Percentiles rank a stretch among this genome's conserved stretches.
Conservation (phyloP, 331 rosid species). For the Phaseolus coccineus region DNA sequence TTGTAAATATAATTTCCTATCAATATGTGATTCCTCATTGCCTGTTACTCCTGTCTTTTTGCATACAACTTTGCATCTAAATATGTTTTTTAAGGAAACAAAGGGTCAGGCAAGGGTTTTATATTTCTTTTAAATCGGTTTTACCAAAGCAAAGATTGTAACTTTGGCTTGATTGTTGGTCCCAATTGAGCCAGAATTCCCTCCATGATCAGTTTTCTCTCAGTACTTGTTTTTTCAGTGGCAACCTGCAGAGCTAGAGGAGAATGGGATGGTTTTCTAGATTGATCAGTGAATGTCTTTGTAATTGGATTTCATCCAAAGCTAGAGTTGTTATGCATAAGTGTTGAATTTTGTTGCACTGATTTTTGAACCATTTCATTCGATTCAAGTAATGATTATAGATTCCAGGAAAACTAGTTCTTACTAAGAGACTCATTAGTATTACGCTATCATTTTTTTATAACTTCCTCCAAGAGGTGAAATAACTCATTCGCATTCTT, state of each 20-base stretch:
- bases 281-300: no score
- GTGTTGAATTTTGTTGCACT: not conserved
- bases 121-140: not conserved
- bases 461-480: no score
- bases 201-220: no score
- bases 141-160: not conserved
- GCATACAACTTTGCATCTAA: not conserved
- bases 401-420: not conserved
- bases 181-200: no score
- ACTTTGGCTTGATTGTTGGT: no score
- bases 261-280: no score
- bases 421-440: no score
- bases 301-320: no score
- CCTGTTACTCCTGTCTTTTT: not conserved
- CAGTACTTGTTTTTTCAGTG: no score
- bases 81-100: not conserved
- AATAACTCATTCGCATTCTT: no score
- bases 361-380: not conserved
- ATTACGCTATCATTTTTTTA: no score
- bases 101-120: not conserved
- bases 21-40: slow-evolving; percentile 16
- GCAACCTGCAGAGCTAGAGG: no score
- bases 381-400: not conserved
- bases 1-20: slow-evolving; percentile 33
- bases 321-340: not conserved